Base-by-base conservation (phyloP, 1,284 basidiomycete species). In the Tilletia walkeri region DNA sequence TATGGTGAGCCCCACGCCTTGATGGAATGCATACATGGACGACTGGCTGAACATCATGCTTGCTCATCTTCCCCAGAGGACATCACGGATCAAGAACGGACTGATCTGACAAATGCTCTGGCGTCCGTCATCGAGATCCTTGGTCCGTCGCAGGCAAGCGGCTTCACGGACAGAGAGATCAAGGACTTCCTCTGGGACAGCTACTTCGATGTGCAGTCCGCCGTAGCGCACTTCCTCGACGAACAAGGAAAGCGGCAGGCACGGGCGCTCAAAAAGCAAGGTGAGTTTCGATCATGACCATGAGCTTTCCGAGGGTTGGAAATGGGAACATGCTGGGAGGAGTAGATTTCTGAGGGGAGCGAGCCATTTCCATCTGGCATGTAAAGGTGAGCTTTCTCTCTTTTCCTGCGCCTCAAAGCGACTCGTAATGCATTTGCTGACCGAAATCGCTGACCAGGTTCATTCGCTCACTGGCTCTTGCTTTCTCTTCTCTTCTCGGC, bases 171-270 rank as follows among this genome's bases (percentile, higher is more conserved):
- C 41, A 71, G 78, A 48, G 75, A 78, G 67, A 91, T 99, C 83
- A 89, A 88, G 79, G 91, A 94, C 76, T 87, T 88, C 0, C 86
- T 98, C 59, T 98, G 94, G 91, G 90, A 98, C 77, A 89, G 87
- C 77, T 92, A 92, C 85, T 98, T 96, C 79, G 90, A 97, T 79
- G 88, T 92, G 20, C 89, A 93, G 53, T 88, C 90, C 79, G 89
- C 92, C 5, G 85, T 95, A 16, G 85, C 88, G 49, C 92, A 89
- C 88, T 86, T 94, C 34, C 69, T 82, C 39, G 75, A 81, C 48
- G 81, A 82, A 49, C 74, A 75, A 63, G 48, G 66, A 34, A 48
- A 69, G 45, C 71, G 74, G 68, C 74, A 78, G 68, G 76, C 74
- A 18, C 76, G 73, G 50, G 75, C 75, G 7, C 72, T 74, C 56